These are phyloP conservation scores for Marsdenia floribunda DNA, from an alignment of 257 asterid species.

Conservation along the genomic window DNA sequence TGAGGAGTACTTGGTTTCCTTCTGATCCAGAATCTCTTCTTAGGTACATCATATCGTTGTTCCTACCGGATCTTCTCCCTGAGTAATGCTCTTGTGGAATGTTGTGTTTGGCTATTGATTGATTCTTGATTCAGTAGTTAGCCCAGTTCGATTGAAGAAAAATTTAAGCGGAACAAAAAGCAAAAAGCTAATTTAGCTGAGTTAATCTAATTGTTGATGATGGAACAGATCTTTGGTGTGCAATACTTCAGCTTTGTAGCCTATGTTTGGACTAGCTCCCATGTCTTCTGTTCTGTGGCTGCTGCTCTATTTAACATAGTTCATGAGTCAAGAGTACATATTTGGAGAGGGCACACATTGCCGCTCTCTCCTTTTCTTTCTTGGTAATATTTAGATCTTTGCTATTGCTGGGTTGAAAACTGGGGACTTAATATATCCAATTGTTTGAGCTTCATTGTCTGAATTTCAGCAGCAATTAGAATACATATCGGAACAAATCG, in stretches of 20 bases:
- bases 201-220: neutral
- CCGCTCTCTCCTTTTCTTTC: neutral
- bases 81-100: neutral
- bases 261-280: neutral
- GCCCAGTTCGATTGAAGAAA: neutral
- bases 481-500: neutral
- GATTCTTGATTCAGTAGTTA: neutral
- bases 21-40: constrained; percentile 23
- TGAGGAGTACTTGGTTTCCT: constrained; percentile 26
- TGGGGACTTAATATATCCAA: neutral
- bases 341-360: too few relatives aligned
- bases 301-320: neutral
- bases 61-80: neutral
- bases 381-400: neutral
- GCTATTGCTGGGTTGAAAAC: neutral
- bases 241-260: neutral
- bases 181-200: neutral
- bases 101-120: neutral
- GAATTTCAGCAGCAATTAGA: neutral
- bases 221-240: neutral
- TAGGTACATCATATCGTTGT: constrained; percentile 6
- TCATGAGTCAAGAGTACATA: too few relatives aligned
- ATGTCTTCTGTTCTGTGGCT: neutral
- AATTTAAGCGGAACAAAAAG: neutral
- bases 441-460: neutral